phyloP scores from a whole-genome alignment of 2,329 filamentous ascomycete species.

The Claviceps sp. region DNA sequence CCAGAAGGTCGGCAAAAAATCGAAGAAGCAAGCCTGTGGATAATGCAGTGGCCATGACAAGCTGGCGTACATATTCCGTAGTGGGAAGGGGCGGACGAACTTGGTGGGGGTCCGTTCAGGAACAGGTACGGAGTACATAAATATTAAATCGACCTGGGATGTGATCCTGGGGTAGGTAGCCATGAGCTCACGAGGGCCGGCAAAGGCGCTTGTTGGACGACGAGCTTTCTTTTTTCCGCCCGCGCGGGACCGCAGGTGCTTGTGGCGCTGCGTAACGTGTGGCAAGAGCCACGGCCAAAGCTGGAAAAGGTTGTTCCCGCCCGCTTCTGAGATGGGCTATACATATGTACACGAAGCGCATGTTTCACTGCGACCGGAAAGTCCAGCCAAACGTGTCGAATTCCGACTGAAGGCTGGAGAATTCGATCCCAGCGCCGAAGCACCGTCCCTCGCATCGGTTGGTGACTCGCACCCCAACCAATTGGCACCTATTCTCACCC shows the following conservation, averaged over 20 bases:
- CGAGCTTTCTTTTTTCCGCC: not conserved
- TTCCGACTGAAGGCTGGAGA: not conserved
- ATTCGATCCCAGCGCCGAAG: not conserved
- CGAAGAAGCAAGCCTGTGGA: too few relatives aligned
- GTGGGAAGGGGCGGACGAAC: too few relatives aligned
- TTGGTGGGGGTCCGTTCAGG: too few relatives aligned
- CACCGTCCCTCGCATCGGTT: not conserved
- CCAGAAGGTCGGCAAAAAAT: too few relatives aligned
- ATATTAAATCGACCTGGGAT: too few relatives aligned
- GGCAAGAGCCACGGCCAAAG: not conserved
- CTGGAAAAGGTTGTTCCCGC: not conserved
- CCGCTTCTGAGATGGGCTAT: not conserved
- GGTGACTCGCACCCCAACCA: not conserved
- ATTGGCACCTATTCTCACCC: not conserved
- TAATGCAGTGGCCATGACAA: too few relatives aligned
- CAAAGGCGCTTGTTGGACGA: not conserved
- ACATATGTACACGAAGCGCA: not conserved
- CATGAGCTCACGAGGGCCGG: not conserved
- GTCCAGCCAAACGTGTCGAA: slow-evolving; percentile 2
- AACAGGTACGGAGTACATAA: too few relatives aligned
- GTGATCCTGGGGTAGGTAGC: too few relatives aligned
- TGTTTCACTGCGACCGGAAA: slow-evolving; percentile 2
- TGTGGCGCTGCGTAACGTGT: not conserved
- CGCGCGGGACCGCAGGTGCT: not conserved
- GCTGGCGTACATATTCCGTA: too few relatives aligned